Conservation (phyloP, 2,329 filamentous ascomycete species). For the Penicillium sp. region DNA sequence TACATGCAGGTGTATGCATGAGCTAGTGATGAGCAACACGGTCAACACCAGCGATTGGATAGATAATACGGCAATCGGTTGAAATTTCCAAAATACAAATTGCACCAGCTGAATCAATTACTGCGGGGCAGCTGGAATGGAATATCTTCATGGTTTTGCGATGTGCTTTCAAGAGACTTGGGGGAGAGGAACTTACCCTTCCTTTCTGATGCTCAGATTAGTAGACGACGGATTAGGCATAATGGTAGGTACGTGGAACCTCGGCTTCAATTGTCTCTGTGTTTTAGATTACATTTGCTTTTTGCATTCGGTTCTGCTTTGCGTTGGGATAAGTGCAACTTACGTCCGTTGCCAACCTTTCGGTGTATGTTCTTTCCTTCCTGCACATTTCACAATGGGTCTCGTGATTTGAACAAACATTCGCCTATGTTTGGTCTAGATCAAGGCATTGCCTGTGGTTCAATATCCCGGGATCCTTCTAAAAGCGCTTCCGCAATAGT, state of each 20-base stretch:
- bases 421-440: too few species aligned
- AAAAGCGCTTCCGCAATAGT: too few species aligned
- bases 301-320: not conserved
- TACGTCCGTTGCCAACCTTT: too few species aligned
- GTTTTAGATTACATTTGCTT: not conserved
- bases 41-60: not conserved
- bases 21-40: not conserved
- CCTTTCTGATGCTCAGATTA: not conserved
- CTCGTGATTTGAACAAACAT: too few species aligned
- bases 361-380: too few species aligned
- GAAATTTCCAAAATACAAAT: not conserved
- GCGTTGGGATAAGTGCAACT: too few species aligned
- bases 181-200: too few species aligned
- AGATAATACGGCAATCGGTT: not conserved
- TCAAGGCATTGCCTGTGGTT: too few species aligned
- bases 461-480: too few species aligned
- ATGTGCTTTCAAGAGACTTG: not conserved
- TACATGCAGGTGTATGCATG: not conserved
- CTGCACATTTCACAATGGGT: too few species aligned
- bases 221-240: not conserved
- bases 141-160: not conserved
- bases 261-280: not conserved
- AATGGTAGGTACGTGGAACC: not conserved
- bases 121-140: not conserved
- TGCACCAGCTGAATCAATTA: not conserved